Base-by-base conservation (phyloP, 2,329 filamentous ascomycete species). In the Ophiostoma ulmi region DNA sequence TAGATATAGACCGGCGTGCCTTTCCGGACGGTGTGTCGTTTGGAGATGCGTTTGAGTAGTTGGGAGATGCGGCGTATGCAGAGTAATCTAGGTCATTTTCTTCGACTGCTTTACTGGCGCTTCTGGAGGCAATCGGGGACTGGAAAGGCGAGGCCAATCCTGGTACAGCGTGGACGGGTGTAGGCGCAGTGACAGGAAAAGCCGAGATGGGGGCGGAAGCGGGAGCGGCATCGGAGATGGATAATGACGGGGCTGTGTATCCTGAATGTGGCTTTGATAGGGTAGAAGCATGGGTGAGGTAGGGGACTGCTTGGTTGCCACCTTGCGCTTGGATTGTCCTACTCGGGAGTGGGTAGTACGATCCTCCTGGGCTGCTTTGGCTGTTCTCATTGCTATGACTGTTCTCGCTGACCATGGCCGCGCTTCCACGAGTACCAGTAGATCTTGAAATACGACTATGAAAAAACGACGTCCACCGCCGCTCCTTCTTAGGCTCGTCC, bases 381-480 rank as follows among this genome's bases (percentile, higher is more conserved):
- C 61, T 26, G 17, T 38, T 36, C 20, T n/a, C 17, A 22, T 39
- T 65, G 36, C 63, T 22, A 10, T 22, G 73, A 66, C 77, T 78
- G 71, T 73, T 76, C 36, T 82, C 79, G 35, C 71, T 74, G 1
- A 75, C 72, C 38, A 77, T 73, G 8, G 76, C 75, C 0, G 76
- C 73, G 39, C 74, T 74, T 22, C 76, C 75, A 31, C 78, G 77
- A 22, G 74, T 73, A 20, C 74, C 72, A 26, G 75, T 70, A 7
- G 77, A 71, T 63, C 74, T 75, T 20, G 76, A 75, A 58, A 81
- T 78, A 65, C 77, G 80, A 10, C 80, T 78, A 75, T 88, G 86
- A 75, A 88, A 87, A 74, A 86, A 88, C 0, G 86, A 88, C n/a
- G 80, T 80, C 86, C 86, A 88, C 65, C 70, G 70, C 67, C 69